A percentile compares a stretch with the other conserved stretches of the same genome.
Conservation (phyloP, 1,284 basidiomycete genomes). For the Pseudozyma sp. region DNA sequence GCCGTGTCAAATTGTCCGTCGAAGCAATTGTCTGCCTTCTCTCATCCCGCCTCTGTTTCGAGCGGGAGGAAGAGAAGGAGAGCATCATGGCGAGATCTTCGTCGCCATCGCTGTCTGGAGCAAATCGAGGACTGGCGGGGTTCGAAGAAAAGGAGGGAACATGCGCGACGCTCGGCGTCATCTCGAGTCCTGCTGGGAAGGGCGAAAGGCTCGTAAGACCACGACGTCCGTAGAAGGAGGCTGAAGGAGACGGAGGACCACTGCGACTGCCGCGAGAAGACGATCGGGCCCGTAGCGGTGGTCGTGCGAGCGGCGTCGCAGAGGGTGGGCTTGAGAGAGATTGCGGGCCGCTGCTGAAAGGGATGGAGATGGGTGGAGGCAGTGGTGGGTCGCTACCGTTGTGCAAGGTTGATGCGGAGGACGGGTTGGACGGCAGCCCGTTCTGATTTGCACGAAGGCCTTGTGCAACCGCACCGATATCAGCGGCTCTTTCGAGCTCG, state of each 20-base stretch:
- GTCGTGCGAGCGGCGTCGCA: conserved; percentile 12
- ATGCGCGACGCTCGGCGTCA: conserved; percentile 34
- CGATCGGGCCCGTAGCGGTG: conserved; percentile 27
- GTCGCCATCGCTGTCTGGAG: conserved; percentile 45
- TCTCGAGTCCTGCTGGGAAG: conserved; percentile 39
- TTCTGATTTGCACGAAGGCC: background rate
- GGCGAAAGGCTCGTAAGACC: conserved; percentile 44
- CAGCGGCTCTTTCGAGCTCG: conserved; percentile 32
- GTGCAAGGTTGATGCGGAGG: conserved; percentile 14
- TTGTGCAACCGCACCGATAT: conserved; percentile 1
- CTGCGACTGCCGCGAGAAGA: conserved; percentile 45
- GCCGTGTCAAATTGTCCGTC: conserved; percentile 1
- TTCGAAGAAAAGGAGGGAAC: conserved; percentile 26
- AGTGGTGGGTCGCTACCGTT: conserved; percentile 28
- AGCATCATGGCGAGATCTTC: conserved; percentile 28
- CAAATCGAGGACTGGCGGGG: conserved; percentile 31
- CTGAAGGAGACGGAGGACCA: conserved; percentile 43
- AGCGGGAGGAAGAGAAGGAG: conserved; percentile 39
- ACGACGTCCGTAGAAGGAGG: conserved; percentile 45
- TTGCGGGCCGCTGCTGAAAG: background rate
- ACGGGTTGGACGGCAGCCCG: conserved; percentile 6
- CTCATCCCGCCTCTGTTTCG: conserved; percentile 36
- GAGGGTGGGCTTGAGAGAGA: conserved; percentile 13
- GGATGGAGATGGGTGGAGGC: conserved; percentile 46
- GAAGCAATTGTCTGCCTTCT: conserved; percentile 20